phyloP scores from a whole-genome alignment of 202 grass and related monocot genomes.

The Panicum hallii region DNA sequence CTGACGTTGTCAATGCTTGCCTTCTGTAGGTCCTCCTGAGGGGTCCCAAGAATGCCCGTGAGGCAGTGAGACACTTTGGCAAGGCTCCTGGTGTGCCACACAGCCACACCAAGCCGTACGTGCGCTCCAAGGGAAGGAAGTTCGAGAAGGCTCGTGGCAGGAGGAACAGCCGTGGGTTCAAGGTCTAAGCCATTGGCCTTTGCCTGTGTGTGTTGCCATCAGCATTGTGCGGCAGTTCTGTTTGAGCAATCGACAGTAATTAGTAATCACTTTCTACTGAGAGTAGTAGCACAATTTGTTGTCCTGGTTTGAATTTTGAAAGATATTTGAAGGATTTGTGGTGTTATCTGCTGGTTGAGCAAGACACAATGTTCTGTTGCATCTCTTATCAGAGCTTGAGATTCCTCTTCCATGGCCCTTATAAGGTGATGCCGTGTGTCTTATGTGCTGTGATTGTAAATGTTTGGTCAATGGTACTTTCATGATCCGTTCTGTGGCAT shows the following conservation, averaged over 20 bases:
- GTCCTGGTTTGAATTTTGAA: constrained; percentile 29
- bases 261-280: constrained; percentile 47
- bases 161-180: constrained; percentile 88
- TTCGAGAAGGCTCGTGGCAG: constrained; percentile 85
- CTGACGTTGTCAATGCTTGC: not conserved
- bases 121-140: constrained; percentile 83
- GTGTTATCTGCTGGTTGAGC: not conserved
- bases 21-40: constrained; percentile 61
- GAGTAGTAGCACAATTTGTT: constrained; percentile 38
- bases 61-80: constrained; percentile 82
- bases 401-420: not conserved
- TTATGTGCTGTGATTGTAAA: constrained; percentile 6
- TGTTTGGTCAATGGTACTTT: not conserved
- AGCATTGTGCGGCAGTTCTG: not conserved
- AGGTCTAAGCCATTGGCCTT: constrained; percentile 46
- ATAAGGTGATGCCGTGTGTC: not conserved
- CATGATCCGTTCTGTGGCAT: not conserved
- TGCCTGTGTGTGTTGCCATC: not conserved
- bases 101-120: constrained; percentile 88
- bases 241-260: constrained; percentile 51
- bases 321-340: constrained; percentile 40
- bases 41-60: constrained; percentile 87
- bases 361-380: constrained; percentile 43
- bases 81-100: constrained; percentile 87
- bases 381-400: not conserved